These are phyloP conservation scores for Phytophthora agathidicida DNA, from an alignment of 352 stramenopile species.

Conservation along the genomic window DNA sequence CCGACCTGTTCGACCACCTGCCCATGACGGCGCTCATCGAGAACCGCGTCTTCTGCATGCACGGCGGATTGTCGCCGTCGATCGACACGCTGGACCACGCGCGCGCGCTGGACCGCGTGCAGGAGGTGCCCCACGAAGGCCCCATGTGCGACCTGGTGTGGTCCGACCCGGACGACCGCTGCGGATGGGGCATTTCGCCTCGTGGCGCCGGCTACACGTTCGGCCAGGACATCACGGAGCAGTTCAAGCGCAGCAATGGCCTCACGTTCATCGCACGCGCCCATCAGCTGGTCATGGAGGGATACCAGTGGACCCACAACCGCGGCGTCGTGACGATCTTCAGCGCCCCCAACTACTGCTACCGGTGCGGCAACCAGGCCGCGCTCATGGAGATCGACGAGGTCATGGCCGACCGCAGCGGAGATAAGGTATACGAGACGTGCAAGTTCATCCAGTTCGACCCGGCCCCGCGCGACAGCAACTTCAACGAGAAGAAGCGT, in stretches of 20 bases:
- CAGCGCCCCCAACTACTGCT: conserved; percentile 95
- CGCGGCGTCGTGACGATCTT: conserved; percentile 93
- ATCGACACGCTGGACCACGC: conserved; percentile 91
- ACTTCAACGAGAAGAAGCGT: conserved; percentile 93
- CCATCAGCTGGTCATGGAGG: conserved; percentile 94
- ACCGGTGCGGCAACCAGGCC: conserved; percentile 96
- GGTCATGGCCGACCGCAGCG: conserved; percentile 86
- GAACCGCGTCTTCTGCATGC: conserved; percentile 91
- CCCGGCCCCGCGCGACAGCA: conserved; percentile 88
- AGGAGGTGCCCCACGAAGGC: conserved; percentile 89
- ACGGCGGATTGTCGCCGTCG: conserved; percentile 87
- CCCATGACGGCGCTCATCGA: conserved; percentile 90
- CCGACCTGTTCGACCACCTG: conserved; percentile 89
- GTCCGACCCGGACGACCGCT: conserved; percentile 89
- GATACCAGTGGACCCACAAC: conserved; percentile 94
- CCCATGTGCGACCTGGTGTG: conserved; percentile 91
- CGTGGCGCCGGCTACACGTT: conserved; percentile 90
- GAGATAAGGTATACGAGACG: conserved; percentile 91
- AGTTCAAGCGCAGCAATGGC: conserved; percentile 91
- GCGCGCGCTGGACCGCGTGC: conserved; percentile 80
- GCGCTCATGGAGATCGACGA: conserved; percentile 96
- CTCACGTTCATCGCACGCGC: conserved; percentile 88
- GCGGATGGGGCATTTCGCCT: conserved; percentile 87
- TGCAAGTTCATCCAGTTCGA: conserved; percentile 95
- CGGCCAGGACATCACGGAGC: conserved; percentile 87